phyloP scores from a whole-genome alignment of 768 basidiomycete species.

The Agrocybe chaxingu region DNA sequence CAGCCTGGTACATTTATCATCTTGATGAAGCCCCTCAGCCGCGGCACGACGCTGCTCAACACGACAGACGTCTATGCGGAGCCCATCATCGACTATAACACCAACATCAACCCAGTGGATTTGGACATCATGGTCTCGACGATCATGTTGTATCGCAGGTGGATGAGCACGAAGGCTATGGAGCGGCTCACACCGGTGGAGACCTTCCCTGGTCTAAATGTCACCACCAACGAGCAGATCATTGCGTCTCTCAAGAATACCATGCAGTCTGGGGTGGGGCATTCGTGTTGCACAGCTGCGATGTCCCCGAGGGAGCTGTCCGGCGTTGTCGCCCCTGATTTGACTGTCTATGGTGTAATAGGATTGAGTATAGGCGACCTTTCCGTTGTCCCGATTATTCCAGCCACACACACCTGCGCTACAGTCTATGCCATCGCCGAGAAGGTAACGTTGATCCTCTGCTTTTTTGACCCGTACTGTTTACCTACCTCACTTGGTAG shows the following conservation, averaged over 20 bases:
- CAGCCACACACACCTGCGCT: constrained; percentile 8
- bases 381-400: constrained; percentile 12
- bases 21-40: constrained; percentile 3
- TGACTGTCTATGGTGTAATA: constrained; percentile 11
- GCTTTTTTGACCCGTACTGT: no score
- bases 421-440: constrained; percentile 10
- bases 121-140: constrained; percentile 5
- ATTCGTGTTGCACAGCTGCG: constrained; percentile 5
- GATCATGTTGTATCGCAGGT: constrained; percentile 4
- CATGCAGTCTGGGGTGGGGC: constrained; percentile 1
- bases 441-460: not conserved
- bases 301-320: constrained; percentile 6
- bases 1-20: not conserved
- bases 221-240: constrained; percentile 5
- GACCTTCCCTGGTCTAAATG: not conserved
- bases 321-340: constrained; percentile 6
- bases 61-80: constrained; percentile 1
- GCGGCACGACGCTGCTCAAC: constrained; percentile 10
- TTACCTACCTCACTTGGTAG: not conserved
- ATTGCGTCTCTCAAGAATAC: not conserved
- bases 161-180: constrained; percentile 1
- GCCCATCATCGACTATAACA: constrained; percentile 10
- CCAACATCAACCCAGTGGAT: constrained; percentile 10
- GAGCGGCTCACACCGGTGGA: constrained; percentile 4
- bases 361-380: constrained; percentile 10